phyloP scores from a whole-genome alignment of 192 early-diverging fungal species.

The Coemansia sp. region DNA sequence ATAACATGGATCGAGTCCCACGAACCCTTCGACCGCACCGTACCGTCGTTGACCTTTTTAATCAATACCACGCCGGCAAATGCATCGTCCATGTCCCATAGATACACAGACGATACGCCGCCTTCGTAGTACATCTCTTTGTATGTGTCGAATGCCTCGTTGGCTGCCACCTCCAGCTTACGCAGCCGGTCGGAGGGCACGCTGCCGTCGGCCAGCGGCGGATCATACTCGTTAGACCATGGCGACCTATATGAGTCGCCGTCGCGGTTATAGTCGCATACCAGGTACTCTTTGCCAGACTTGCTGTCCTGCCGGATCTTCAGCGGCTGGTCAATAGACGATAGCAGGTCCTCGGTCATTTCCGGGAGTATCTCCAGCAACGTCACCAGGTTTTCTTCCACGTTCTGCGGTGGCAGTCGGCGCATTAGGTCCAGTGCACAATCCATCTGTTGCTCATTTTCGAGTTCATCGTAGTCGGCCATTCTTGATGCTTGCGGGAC shows the following conservation, averaged over 20 bases:
- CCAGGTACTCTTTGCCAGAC: constrained; percentile 79
- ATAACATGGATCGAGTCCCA: constrained; percentile 99
- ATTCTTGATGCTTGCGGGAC: constrained; percentile 10
- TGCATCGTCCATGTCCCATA: constrained; percentile 85
- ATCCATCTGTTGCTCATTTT: constrained; percentile 69
- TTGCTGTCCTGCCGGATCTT: constrained; percentile 67
- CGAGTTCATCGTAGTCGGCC: constrained; percentile 39
- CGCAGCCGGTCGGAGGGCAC: constrained; percentile 78
- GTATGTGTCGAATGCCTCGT: constrained; percentile 96
- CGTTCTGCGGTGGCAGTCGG: constrained; percentile 89
- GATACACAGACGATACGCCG: constrained; percentile 94
- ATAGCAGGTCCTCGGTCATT: constrained; percentile 87
- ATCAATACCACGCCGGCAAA: constrained; percentile 96
- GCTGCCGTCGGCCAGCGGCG: constrained; percentile 74
- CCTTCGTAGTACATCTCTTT: constrained; percentile 89
- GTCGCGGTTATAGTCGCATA: constrained; percentile 97
- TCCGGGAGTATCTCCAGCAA: constrained; percentile 82
- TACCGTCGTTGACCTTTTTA: constrained; percentile 86
- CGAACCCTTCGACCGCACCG: constrained; percentile 75
- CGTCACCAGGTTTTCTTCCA: constrained; percentile 81
- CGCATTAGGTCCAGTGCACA: constrained; percentile 97
- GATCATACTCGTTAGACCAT: constrained; percentile 95
- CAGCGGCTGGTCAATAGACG: constrained; percentile 91
- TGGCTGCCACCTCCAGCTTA: constrained; percentile 86
- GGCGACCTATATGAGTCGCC: constrained; percentile 93